A percentile compares a stretch with the other conserved stretches of the same genome.
Evolutionary conservation across 768 basidiomycete genomes (phyloP).

Genomic region (Podaxis rugospora): DNA sequence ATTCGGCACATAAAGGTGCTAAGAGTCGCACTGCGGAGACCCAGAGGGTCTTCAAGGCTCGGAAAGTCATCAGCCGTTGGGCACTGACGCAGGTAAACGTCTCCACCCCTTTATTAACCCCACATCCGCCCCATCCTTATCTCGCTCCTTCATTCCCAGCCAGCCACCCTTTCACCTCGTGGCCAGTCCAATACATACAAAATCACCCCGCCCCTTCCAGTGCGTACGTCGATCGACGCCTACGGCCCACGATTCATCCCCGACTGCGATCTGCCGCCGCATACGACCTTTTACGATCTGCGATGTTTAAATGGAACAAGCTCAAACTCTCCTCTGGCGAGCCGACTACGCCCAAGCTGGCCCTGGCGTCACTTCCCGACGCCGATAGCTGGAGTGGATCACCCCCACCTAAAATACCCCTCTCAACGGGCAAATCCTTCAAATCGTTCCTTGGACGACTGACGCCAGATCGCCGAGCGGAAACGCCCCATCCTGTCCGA

Average conservation of each 20-base stretch:
- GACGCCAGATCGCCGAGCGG: conserved; percentile 2
- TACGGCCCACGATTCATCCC: neutral
- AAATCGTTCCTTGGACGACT: conserved; percentile 11
- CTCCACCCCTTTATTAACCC: neutral
- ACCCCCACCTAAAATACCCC: neutral
- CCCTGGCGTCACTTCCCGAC: conserved; percentile 7
- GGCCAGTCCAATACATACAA: conserved; percentile 7
- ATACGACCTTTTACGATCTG: conserved; percentile 10
- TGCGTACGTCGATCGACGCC: conserved; percentile 8
- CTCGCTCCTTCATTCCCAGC: conserved; percentile 2
- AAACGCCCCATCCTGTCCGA: neutral
- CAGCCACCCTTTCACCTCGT: conserved; percentile 13
- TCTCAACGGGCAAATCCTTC: conserved; percentile 1
- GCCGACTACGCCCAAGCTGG: conserved; percentile 14
- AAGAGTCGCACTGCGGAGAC: neutral
- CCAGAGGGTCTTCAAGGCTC: conserved; percentile 8
- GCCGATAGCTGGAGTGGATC: neutral
- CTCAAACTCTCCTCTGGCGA: conserved; percentile 7
- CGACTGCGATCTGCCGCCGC: neutral
- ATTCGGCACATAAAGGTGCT: conserved; percentile 12
- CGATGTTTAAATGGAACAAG: conserved; percentile 16
- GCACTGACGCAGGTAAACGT: conserved; percentile 7
- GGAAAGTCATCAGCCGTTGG: conserved; percentile 8
- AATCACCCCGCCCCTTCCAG: neutral
- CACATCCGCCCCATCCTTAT: neutral